Conservation (phyloP, 345 rosid genomes). For the Eucalyptus curtisii region DNA sequence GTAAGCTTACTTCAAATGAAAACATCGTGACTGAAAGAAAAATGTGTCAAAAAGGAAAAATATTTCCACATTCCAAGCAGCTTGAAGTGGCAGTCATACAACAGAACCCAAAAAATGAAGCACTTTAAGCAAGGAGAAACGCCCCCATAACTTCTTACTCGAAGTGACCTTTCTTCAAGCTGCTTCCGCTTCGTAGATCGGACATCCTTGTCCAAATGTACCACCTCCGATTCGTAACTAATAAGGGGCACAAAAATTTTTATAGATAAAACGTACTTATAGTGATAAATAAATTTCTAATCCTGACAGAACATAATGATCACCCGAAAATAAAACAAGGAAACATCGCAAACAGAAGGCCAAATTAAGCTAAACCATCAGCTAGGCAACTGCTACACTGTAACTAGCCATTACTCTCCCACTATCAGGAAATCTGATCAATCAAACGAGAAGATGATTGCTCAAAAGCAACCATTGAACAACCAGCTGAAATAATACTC, state of each 20-base stretch:
- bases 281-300: background rate
- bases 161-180: conserved; percentile 82
- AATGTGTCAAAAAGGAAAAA: background rate
- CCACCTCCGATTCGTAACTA: conserved; percentile 73
- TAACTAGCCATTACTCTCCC: background rate
- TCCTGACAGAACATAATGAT: background rate
- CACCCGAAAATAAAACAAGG: background rate
- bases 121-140: too few species aligned
- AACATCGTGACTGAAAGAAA: background rate
- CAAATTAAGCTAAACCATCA: background rate
- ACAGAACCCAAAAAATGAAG: background rate
- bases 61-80: background rate
- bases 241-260: background rate
- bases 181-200: conserved; percentile 67
- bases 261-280: background rate
- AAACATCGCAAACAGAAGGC: background rate
- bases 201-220: conserved; percentile 79
- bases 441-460: too few species aligned
- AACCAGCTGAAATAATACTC: background rate
- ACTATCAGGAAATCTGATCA: background rate
- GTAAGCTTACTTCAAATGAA: background rate
- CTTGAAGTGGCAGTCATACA: background rate
- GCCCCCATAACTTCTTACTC: conserved; percentile 5
- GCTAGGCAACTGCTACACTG: background rate
- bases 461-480: too few species aligned